phyloP scores from a whole-genome alignment of 805 yeast genomes.

The Pichia phayaonensis region DNA sequence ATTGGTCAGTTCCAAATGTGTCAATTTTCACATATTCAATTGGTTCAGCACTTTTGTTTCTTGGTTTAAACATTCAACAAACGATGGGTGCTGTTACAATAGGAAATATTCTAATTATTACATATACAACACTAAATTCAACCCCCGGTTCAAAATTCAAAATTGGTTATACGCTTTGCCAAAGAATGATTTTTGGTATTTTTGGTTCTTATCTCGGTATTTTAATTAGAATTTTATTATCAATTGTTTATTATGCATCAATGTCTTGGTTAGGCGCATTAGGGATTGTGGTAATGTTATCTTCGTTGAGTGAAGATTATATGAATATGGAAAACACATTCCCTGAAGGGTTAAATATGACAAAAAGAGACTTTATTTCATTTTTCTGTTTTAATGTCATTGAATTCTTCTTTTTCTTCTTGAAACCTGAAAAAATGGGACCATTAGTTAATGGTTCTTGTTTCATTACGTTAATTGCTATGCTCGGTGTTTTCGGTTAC shows the following conservation, averaged over 20 bases:
- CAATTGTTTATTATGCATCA: conserved; percentile 33
- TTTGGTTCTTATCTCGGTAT: conserved; percentile 37
- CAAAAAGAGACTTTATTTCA: conserved; percentile 34
- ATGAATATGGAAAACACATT: conserved; percentile 32
- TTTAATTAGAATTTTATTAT: conserved; percentile 34
- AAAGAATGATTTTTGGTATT: conserved; percentile 38
- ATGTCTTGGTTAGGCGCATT: conserved; percentile 40
- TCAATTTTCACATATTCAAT: conserved; percentile 28
- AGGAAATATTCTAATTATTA: conserved; percentile 38
- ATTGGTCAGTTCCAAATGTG: conserved; percentile 31
- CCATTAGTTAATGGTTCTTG: conserved; percentile 10
- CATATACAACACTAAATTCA: conserved; percentile 36
- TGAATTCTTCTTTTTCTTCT: conserved; percentile 31
- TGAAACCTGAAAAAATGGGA: conserved; percentile 14
- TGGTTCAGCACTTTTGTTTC: conserved; percentile 35
- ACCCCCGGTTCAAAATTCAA: conserved; percentile 41
- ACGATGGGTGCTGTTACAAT: conserved; percentile 23
- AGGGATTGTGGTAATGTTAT: conserved; percentile 32
- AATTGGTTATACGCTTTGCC: conserved; percentile 38
- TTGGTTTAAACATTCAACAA: conserved; percentile 20
- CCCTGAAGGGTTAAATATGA: conserved; percentile 31
- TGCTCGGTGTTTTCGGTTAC: conserved; percentile 4
- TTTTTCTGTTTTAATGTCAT: conserved; percentile 38
- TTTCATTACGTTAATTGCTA: conserved; percentile 9
- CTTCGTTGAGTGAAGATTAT: conserved; percentile 33